These are phyloP conservation scores for Debaryomyces sp. DNA, from an alignment of 1,139 yeast species.

Conservation along the genomic window DNA sequence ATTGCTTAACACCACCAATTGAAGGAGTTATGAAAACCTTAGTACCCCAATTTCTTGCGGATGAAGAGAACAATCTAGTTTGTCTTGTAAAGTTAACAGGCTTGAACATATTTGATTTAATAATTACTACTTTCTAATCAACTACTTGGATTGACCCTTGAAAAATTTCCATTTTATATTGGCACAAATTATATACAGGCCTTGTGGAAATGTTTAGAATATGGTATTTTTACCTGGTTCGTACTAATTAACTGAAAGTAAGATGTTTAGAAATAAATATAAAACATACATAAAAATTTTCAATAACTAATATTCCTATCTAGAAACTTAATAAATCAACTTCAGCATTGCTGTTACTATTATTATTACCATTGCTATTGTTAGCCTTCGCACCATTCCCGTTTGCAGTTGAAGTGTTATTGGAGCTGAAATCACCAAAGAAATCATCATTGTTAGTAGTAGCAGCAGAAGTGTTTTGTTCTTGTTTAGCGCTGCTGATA, in stretches of 20 bases:
- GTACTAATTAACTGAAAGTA: background rate
- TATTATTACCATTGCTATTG: slow-evolving; percentile 13
- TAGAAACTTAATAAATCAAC: slow-evolving; percentile 39
- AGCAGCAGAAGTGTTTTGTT: slow-evolving; percentile 8
- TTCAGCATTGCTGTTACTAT: slow-evolving; percentile 25
- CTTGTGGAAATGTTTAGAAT: background rate
- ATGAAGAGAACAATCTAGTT: slow-evolving; percentile 34
- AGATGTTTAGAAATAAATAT: slow-evolving; percentile 2
- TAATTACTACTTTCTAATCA: background rate
- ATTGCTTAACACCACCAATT: slow-evolving; percentile 34
- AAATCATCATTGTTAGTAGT: slow-evolving; percentile 20
- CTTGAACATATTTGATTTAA: slow-evolving; percentile 5
- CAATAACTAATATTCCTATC: background rate
- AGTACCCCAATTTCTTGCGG: slow-evolving; percentile 34
- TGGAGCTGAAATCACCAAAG: slow-evolving; percentile 26
- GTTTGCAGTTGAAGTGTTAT: slow-evolving; percentile 12
- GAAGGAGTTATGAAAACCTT: slow-evolving; percentile 42
- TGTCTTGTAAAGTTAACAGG: slow-evolving; percentile 8
- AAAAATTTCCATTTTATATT: slow-evolving; percentile 1
- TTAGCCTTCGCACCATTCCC: slow-evolving; percentile 11
- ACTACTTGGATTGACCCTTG: background rate
- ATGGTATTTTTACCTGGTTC: background rate
- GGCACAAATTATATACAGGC: background rate
- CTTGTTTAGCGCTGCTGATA: slow-evolving; percentile 9
- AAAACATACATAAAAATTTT: slow-evolving; percentile 2